These are phyloP conservation scores for Aspergillus sclerotialis DNA, from an alignment of 2,329 filamentous ascomycete species.

Conservation along the genomic window DNA sequence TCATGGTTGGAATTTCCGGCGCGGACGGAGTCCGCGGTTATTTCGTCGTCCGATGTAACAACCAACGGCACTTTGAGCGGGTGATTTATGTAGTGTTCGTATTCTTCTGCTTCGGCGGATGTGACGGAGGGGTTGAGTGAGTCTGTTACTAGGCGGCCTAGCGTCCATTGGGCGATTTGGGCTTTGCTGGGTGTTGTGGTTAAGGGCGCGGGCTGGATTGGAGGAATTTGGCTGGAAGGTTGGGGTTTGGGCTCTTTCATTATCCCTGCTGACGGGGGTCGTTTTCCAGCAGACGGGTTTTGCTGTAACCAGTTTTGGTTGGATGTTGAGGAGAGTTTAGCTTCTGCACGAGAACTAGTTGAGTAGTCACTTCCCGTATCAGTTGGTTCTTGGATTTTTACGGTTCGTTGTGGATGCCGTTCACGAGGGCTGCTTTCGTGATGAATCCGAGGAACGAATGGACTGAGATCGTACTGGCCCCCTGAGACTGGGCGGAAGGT, in stretches of 20 bases:
- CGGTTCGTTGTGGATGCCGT: slow-evolving; percentile 47
- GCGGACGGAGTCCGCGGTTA: slow-evolving; percentile 26
- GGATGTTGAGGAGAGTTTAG: slow-evolving; percentile 11
- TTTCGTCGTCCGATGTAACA: slow-evolving; percentile 36
- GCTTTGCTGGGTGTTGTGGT: slow-evolving; percentile 68
- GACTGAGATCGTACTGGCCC: slow-evolving; percentile 74
- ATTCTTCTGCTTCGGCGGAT: slow-evolving; percentile 71
- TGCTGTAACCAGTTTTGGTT: slow-evolving; percentile 24
- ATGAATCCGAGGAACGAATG: slow-evolving; percentile 70
- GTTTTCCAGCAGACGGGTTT: slow-evolving; percentile 26
- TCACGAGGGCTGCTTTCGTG: slow-evolving; percentile 51
- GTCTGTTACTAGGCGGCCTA: slow-evolving; percentile 76
- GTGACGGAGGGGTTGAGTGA: slow-evolving; percentile 80
- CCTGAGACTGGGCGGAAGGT: slow-evolving; percentile 59
- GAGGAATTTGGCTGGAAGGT: slow-evolving; percentile 11
- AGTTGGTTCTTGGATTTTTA: slow-evolving; percentile 59
- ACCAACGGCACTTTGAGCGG: slow-evolving; percentile 77
- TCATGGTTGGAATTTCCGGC: slow-evolving; percentile 48
- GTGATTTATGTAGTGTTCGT: slow-evolving; percentile 80
- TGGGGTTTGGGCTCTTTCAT: slow-evolving; percentile 46
- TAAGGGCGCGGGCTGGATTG: slow-evolving; percentile 36
- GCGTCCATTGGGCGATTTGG: slow-evolving; percentile 73
- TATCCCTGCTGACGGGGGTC: slow-evolving; percentile 39
- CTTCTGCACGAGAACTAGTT: slow-evolving; percentile 21
- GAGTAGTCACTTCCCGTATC: slow-evolving; percentile 40